A percentile compares a stretch with the other conserved stretches of the same genome.
These are phyloP conservation scores for Globisporangium emineosum DNA, from an alignment of 352 stramenopile genomes.

Conservation along the genomic window DNA sequence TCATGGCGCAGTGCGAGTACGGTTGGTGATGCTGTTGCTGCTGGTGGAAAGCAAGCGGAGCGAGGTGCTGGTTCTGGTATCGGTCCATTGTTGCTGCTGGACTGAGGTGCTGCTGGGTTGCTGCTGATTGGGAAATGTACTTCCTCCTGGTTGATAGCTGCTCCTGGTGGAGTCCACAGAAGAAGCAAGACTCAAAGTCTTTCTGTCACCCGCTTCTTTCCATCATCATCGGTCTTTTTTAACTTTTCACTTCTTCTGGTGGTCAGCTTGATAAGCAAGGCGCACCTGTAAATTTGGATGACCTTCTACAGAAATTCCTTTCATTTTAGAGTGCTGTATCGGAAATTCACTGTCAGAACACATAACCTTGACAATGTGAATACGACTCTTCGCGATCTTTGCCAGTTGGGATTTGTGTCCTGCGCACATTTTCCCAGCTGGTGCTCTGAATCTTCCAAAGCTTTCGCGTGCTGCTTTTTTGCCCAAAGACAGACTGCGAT, in stretches of 20 bases:
- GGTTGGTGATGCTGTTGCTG: background rate
- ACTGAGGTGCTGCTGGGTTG: background rate
- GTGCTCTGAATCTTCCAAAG: constrained; percentile 6
- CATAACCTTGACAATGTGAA: background rate
- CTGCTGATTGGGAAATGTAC: constrained; percentile 1
- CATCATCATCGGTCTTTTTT: background rate
- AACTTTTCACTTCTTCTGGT: background rate
- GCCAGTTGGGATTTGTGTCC: constrained; percentile 9
- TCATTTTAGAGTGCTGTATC: background rate
- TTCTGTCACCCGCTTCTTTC: background rate
- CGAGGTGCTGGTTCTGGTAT: background rate
- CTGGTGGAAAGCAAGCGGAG: background rate
- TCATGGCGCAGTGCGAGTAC: background rate
- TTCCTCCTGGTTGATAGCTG: background rate
- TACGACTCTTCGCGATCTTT: background rate
- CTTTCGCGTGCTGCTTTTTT: background rate
- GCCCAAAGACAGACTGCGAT: background rate
- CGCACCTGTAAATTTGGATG: background rate
- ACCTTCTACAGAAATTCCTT: background rate
- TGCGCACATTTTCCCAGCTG: constrained; percentile 6
- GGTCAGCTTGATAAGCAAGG: background rate
- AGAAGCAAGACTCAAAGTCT: background rate
- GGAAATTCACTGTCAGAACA: no score
- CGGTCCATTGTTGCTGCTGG: background rate
- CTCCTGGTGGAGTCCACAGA: background rate